phyloP scores from a whole-genome alignment of 345 rosid genomes.

The Turnera subulata region DNA sequence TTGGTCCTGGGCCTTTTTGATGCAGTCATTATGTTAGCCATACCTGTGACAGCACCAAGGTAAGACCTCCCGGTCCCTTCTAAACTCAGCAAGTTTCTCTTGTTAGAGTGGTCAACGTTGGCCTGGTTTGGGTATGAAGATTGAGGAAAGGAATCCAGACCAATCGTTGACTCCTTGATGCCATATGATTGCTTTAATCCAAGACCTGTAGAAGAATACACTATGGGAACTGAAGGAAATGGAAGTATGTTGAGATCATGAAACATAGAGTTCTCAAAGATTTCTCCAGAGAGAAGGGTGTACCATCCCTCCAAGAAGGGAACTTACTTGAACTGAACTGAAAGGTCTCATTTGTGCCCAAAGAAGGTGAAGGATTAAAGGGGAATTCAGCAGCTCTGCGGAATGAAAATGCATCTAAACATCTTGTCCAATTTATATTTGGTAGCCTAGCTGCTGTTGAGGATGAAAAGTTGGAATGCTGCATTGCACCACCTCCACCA shows the following conservation, averaged over 20 bases:
- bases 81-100: background rate
- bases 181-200: conserved; percentile 9
- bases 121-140: conserved; percentile 7
- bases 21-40: background rate
- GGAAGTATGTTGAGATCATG: conserved; percentile 17
- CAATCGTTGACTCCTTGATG: conserved; percentile 12
- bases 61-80: conserved; percentile 19
- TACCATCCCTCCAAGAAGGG: conserved; percentile 5
- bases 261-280: conserved; percentile 9
- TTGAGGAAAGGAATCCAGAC: conserved; percentile 1
- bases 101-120: conserved; percentile 6
- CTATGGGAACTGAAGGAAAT: conserved; percentile 4
- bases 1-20: conserved; percentile 13
- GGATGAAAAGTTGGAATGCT: background rate
- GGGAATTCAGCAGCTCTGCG: conserved; percentile 7
- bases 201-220: conserved; percentile 6
- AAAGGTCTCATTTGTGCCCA: conserved; percentile 11
- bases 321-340: conserved; percentile 12
- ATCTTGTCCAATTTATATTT: background rate
- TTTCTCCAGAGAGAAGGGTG: conserved; percentile 3
- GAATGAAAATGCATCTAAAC: conserved; percentile 3
- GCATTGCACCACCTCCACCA: conserved; percentile 9
- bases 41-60: conserved; percentile 1
- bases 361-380: conserved; percentile 10
- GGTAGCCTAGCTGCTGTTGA: conserved; percentile 5